Evolutionary conservation across 2,329 filamentous ascomycete species (phyloP), one percentile per base, ranked within the genome.

Genomic region (Colletotrichum falcatum): DNA sequence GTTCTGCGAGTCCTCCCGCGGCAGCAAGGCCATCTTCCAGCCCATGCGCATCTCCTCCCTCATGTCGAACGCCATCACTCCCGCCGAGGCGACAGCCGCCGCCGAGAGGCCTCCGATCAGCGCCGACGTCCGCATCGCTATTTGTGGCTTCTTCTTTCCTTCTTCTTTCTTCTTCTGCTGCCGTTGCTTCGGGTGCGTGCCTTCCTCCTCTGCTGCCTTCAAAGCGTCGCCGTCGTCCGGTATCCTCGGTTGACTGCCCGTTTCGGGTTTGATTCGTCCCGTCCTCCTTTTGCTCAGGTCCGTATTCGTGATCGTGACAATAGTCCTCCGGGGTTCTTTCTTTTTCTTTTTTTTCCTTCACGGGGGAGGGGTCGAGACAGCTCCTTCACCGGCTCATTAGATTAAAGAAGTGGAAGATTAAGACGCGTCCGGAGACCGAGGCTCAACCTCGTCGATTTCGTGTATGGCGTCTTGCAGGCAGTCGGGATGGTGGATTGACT

Each of bases 11-110:
- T 67, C 62, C 59, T 78, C 74, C 68, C 80, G 77, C 61, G 82
- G 79, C 20, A 79, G 77, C 51, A 78, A 69, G 1, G 78, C 81
- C 75, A 81, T 78, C 46, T 73, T 76, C 73, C 83, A 82, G 28
- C 81, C 79, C 51, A 76, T 75, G 39, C 76, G 78, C 28, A 83
- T 67, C 64, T 73, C 72, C 53, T 79, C 75, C 42, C 75, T 72
- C 66, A 82, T 71, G 51, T 78, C 76, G 11, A 75, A 73, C 23
- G 74, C 68, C 33, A 68, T 58, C 58, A 66, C 68, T 28, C 61
- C 53, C 14, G 64, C 67, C 18, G 59, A 48, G 65, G 48, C 39
- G 8, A 65, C 39, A 23, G 58, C 30, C 46, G 37, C 59, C 59
- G 42, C 46, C 60, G 60, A 70, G 1, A 65, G 37, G 0, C 51